Conservation (phyloP, 169 alveolate genomes). For the Perkinsus olseni region DNA sequence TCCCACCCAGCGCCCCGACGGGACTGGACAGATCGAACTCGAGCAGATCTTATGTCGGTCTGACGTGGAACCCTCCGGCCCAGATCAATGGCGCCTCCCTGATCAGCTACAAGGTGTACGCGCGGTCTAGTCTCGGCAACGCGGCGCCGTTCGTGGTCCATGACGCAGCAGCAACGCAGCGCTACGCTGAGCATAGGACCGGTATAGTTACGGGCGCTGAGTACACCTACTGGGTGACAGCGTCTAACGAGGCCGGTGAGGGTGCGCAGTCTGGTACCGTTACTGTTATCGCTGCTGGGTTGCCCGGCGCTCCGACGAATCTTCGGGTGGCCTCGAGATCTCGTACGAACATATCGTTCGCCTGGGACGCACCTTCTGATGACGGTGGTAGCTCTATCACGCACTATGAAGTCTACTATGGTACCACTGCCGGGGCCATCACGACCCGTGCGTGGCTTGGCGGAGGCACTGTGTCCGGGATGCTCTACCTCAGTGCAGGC, state of each 20-base stretch:
- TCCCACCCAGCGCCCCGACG: neutral
- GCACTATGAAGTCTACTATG: constrained; percentile 10
- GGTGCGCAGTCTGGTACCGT: neutral
- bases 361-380: constrained; percentile 8
- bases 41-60: neutral
- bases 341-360: neutral
- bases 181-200: neutral
- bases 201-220: constrained; percentile 2
- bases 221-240: constrained; percentile 12
- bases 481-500: neutral
- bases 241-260: constrained; percentile 14
- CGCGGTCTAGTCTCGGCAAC: neutral
- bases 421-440: neutral
- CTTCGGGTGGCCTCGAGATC: neutral
- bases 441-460: constrained; percentile 9
- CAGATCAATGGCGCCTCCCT: constrained; percentile 7
- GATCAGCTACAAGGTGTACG: constrained; percentile 4
- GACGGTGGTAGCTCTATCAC: constrained; percentile 10
- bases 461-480: neutral
- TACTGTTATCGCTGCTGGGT: neutral
- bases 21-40: neutral
- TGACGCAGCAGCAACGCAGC: neutral
- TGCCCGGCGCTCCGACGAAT: constrained; percentile 6
- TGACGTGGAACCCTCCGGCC: neutral
- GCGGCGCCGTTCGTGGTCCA: constrained; percentile 5